These are phyloP conservation scores for Sedum album DNA, from an alignment of 164 flowering plant genomes.

Conservation along the genomic window DNA sequence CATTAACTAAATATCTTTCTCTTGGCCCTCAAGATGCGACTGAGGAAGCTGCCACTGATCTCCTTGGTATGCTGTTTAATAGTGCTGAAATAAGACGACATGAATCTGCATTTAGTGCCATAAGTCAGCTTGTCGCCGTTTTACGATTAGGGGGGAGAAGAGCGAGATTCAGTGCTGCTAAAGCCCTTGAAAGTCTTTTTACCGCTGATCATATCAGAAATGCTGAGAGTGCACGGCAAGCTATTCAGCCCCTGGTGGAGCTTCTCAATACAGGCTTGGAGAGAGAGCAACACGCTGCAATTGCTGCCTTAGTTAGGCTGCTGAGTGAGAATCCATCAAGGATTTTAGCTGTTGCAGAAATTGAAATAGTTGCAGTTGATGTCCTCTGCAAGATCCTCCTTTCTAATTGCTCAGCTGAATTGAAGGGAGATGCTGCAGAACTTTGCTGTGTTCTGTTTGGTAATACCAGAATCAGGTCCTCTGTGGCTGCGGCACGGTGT, in stretches of 20 bases:
- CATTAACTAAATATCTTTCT: slow-evolving; percentile 86
- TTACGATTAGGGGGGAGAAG: slow-evolving; percentile 87
- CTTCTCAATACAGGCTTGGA: slow-evolving; percentile 88
- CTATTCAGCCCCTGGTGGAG: slow-evolving; percentile 94
- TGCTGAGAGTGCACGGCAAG: slow-evolving; percentile 81
- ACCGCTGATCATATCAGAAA: slow-evolving; percentile 86
- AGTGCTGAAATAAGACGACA: slow-evolving; percentile 87
- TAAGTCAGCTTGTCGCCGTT: slow-evolving; percentile 92
- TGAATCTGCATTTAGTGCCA: slow-evolving; percentile 88
- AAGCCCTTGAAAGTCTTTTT: slow-evolving; percentile 89
- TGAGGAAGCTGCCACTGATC: slow-evolving; percentile 94
- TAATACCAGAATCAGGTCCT: slow-evolving; percentile 81
- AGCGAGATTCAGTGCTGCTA: slow-evolving; percentile 93
- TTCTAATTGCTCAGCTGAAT: slow-evolving; percentile 78
- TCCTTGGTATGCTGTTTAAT: slow-evolving; percentile 69
- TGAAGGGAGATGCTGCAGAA: slow-evolving; percentile 96
- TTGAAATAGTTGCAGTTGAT: slow-evolving; percentile 94
- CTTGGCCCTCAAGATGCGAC: slow-evolving; percentile 95
- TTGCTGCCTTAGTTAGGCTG: slow-evolving; percentile 71
- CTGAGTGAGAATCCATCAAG: slow-evolving; percentile 80
- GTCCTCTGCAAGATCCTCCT: slow-evolving; percentile 87
- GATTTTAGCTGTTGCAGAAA: slow-evolving; percentile 85
- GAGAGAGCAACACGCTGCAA: slow-evolving; percentile 94
- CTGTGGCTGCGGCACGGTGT: slow-evolving; percentile 87
- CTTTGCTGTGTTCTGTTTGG: slow-evolving; percentile 83